phyloP scores from a whole-genome alignment of 2,329 filamentous ascomycete species.

The Aotearoamyces nothofagi region DNA sequence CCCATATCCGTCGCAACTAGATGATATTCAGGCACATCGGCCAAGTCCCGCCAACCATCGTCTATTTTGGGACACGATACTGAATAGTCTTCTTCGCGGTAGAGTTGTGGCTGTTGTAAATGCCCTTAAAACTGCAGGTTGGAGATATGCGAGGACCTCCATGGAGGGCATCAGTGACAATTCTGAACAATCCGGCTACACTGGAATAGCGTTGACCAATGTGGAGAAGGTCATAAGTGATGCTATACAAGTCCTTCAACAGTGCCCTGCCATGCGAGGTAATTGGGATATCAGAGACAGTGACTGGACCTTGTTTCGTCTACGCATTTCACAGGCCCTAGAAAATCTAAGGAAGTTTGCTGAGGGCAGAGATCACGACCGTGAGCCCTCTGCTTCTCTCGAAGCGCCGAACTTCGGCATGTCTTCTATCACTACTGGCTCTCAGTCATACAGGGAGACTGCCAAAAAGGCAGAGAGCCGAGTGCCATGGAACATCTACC shows the following conservation, averaged over 20 bases:
- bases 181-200: constrained; percentile 40
- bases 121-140: constrained; percentile 60
- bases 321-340: constrained; percentile 53
- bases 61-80: constrained; percentile 78
- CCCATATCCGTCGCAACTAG: constrained; percentile 51
- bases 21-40: constrained; percentile 43
- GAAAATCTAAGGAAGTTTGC: constrained; percentile 63
- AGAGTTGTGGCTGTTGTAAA: constrained; percentile 51
- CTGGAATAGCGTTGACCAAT: constrained; percentile 60
- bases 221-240: constrained; percentile 57
- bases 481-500: constrained; percentile 82
- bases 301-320: constrained; percentile 75
- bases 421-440: constrained; percentile 29
- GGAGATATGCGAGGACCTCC: constrained; percentile 56
- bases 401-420: constrained; percentile 23
- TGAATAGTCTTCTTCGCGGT: constrained; percentile 59
- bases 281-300: constrained; percentile 74
- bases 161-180: constrained; percentile 46
- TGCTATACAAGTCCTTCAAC: constrained; percentile 53
- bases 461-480: constrained; percentile 66
- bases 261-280: constrained; percentile 52
- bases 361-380: constrained; percentile 48
- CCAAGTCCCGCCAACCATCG: constrained; percentile 64
- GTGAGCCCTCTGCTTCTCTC: constrained; percentile 20
- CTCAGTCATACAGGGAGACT: constrained; percentile 49